Conservation (phyloP, 164 flowering plant genomes). For the Vitis riparia region DNA sequence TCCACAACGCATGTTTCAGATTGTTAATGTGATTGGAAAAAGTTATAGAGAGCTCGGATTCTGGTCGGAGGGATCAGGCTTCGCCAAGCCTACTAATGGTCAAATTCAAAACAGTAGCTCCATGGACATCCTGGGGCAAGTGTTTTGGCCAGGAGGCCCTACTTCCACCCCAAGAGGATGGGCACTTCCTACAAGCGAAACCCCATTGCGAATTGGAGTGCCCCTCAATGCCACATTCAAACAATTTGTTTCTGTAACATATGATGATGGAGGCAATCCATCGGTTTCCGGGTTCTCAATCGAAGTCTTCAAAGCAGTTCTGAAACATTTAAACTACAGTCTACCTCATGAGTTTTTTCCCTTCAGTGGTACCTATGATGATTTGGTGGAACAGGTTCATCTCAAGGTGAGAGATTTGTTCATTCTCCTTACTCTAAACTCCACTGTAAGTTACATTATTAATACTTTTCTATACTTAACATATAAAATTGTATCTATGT, state of each 20-base stretch:
- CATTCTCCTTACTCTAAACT: no score
- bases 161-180: slow-evolving; percentile 23
- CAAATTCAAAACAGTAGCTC: no score
- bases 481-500: background rate
- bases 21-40: no score
- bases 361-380: slow-evolving; percentile 17
- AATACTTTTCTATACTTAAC: no score
- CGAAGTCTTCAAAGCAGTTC: slow-evolving; percentile 22
- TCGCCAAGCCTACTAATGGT: no score
- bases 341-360: slow-evolving; percentile 15
- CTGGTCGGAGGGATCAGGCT: no score
- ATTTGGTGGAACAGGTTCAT: slow-evolving; percentile 13
- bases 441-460: no score
- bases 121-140: slow-evolving; percentile 18
- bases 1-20: no score
- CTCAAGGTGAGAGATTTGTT: slow-evolving; percentile 6
- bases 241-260: slow-evolving; percentile 14
- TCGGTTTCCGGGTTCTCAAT: slow-evolving; percentile 17
- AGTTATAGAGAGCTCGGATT: no score
- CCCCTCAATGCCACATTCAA: slow-evolving; percentile 7
- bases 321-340: slow-evolving; percentile 14
- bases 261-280: background rate
- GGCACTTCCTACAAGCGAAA: background rate
- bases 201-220: slow-evolving; percentile 21
- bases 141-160: slow-evolving; percentile 26